Evolutionary conservation across 2,329 filamentous ascomycete genomes (phyloP).

Genomic region (Colletotrichum neosansevieriae): DNA sequence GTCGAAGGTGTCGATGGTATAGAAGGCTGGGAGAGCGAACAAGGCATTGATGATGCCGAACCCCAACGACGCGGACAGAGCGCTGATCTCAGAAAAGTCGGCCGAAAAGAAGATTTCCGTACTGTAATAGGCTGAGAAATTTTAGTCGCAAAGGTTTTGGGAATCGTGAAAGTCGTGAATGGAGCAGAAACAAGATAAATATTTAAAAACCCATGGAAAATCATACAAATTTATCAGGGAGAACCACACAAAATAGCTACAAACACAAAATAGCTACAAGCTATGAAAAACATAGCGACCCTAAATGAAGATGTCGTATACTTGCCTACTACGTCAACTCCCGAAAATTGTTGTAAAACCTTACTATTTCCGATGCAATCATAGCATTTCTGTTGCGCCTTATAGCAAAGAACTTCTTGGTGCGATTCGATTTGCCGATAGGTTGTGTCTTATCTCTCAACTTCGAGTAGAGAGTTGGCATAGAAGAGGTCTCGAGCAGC

Average conservation of each 20-base stretch:
- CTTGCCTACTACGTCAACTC: slow-evolving; percentile 32
- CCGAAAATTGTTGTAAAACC: slow-evolving; percentile 71
- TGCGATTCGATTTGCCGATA: slow-evolving; percentile 58
- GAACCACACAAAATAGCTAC: too few relatives aligned
- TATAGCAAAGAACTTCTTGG: slow-evolving; percentile 70
- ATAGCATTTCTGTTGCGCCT: slow-evolving; percentile 72
- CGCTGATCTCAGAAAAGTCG: slow-evolving; percentile 61
- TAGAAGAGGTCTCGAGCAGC: slow-evolving; percentile 69
- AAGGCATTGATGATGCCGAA: slow-evolving; percentile 75
- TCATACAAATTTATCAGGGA: too few relatives aligned
- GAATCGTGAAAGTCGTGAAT: too few relatives aligned
- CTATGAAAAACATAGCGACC: neutral
- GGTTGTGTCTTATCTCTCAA: slow-evolving; percentile 65
- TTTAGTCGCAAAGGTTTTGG: neutral
- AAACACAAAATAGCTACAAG: neutral
- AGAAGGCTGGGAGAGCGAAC: slow-evolving; percentile 72
- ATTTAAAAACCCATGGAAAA: too few relatives aligned
- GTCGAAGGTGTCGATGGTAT: slow-evolving; percentile 77
- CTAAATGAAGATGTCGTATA: neutral
- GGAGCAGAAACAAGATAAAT: too few relatives aligned
- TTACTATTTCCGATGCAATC: slow-evolving; percentile 71
- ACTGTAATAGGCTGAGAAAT: slow-evolving; percentile 64
- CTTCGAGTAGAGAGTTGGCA: slow-evolving; percentile 66
- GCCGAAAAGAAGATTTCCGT: slow-evolving; percentile 71
- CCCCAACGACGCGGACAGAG: slow-evolving; percentile 71